Evolutionary conservation across 495 filamentous ascomycete genomes (phyloP), one percentile per base, ranked within the genome.

Genomic region (Aspergillus heteromorphus): DNA sequence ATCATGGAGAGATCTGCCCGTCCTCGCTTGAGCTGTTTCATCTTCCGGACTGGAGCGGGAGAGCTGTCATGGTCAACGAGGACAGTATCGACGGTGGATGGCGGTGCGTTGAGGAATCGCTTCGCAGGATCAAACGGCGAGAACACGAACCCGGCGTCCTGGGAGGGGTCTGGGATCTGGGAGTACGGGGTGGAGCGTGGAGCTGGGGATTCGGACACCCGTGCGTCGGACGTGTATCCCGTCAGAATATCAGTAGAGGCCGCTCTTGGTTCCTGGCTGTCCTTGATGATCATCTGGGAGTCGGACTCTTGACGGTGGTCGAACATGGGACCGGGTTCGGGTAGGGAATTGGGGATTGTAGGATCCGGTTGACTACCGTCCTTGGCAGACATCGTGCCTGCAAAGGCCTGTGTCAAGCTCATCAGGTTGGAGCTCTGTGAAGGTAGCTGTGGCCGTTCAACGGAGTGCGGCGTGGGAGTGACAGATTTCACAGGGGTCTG

Each of bases 371-470:
- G 63, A 49, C 60, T 65, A 27, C 62, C 61, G 21, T 75, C 60
- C 41, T 80, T 83, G 29, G 88, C 82, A 45, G 85, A 88, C 80
- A 97, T 86, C 1, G 92, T 97, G 21, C 88, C 90, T n/a, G 87
- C 87, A 66, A 96, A 97, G 49, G 90, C 89, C 65, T 97, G 92
- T 4, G 91, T 96, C 47, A 96, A 76, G 40, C 91, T 88, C 52
- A 95, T 81, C 34, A 76, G 76, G 55, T 74, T 73, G 4, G 73
- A 71, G 21, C 75, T 76, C 29, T 86, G 69, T 2, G 79, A 81
- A 19, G 80, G 84, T 56, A 87, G 43, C 11, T 47, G 43, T 83
- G 6, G 62, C 43, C 23, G 73, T 70, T 45, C 74, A 68, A 55
- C 73, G 65, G 18, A 62, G 66, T 13, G 73, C 70, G 19, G 63